phyloP scores from a whole-genome alignment of 192 early-diverging fungal species.

The Dimargaris cristalligena region DNA sequence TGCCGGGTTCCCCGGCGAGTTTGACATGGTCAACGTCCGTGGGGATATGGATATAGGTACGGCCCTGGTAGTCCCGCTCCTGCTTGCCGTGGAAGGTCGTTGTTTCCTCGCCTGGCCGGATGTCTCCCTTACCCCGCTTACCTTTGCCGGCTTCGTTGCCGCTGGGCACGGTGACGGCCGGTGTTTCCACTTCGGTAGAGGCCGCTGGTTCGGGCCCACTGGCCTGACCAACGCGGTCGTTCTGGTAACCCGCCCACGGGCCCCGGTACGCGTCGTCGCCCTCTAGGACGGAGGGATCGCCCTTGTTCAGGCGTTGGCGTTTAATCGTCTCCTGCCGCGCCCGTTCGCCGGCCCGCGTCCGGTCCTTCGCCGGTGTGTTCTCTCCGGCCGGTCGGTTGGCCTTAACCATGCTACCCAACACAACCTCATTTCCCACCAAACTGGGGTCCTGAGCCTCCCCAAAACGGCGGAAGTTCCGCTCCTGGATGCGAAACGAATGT shows the following conservation, averaged over 20 bases:
- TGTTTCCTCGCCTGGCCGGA: slow-evolving; percentile 42
- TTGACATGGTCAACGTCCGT: slow-evolving; percentile 63
- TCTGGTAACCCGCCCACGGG: slow-evolving; percentile 89
- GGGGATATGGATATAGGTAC: slow-evolving; percentile 96
- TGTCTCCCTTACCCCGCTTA: not conserved
- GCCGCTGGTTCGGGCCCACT: slow-evolving; percentile 23
- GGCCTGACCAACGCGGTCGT: slow-evolving; percentile 46
- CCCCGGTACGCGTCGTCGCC: slow-evolving; percentile 68
- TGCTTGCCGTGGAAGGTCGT: slow-evolving; percentile 75
- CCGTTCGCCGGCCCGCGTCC: slow-evolving; percentile 4
- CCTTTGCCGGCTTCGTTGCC: slow-evolving; percentile 1
- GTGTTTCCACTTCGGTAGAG: not conserved
- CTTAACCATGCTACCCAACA: slow-evolving; percentile 31
- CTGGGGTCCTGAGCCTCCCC: slow-evolving; percentile 76
- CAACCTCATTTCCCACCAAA: slow-evolving; percentile 17
- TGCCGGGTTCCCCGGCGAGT: slow-evolving; percentile 49
- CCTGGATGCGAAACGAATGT: slow-evolving; percentile 59
- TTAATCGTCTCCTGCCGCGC: slow-evolving; percentile 25
- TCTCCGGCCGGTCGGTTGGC: slow-evolving; percentile 36
- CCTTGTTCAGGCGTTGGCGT: slow-evolving; percentile 54
- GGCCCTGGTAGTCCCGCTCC: slow-evolving; percentile 78
- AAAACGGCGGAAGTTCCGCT: slow-evolving; percentile 63
- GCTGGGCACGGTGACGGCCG: slow-evolving; percentile 28
- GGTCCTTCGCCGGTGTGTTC: slow-evolving; percentile 23
- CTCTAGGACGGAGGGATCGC: slow-evolving; percentile 53